Evolutionary conservation across 306 rosid species (phyloP).

Genomic region (Spatholobus suberectus): DNA sequence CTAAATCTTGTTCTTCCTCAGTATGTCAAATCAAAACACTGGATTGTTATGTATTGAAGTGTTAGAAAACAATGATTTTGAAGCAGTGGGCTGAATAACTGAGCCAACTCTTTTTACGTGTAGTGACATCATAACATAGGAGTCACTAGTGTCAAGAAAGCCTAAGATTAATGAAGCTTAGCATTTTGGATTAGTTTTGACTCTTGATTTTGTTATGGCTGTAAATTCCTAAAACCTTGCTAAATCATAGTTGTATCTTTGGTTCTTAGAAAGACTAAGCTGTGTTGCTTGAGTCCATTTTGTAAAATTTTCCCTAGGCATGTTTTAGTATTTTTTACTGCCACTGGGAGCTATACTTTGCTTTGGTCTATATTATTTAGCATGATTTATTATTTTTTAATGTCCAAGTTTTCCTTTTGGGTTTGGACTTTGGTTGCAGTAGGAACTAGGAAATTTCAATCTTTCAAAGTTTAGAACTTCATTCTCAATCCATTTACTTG

Average conservation of each 20-base stretch:
- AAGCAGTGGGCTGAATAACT: constrained; percentile 9
- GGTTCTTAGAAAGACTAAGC: constrained; percentile 8
- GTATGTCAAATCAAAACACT: constrained; percentile 9
- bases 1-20: constrained; percentile 16
- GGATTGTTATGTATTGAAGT: background rate
- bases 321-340: background rate
- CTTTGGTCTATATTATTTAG: background rate
- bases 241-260: background rate
- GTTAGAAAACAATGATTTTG: constrained; percentile 9
- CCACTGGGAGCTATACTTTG: background rate
- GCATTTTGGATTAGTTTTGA: constrained; percentile 28
- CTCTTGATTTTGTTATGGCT: background rate
- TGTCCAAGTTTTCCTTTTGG: constrained; percentile 16
- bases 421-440: constrained; percentile 18
- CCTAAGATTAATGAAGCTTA: background rate
- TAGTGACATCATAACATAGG: constrained; percentile 5
- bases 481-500: constrained; percentile 15
- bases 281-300: constrained; percentile 20
- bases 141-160: background rate
- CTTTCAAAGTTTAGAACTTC: background rate
- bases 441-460: background rate
- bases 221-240: constrained; percentile 16
- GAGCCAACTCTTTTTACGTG: constrained; percentile 19
- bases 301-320: background rate
- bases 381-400: background rate